phyloP scores from a whole-genome alignment of 73 alveolate species.

The Paramecium tetraurelia region DNA sequence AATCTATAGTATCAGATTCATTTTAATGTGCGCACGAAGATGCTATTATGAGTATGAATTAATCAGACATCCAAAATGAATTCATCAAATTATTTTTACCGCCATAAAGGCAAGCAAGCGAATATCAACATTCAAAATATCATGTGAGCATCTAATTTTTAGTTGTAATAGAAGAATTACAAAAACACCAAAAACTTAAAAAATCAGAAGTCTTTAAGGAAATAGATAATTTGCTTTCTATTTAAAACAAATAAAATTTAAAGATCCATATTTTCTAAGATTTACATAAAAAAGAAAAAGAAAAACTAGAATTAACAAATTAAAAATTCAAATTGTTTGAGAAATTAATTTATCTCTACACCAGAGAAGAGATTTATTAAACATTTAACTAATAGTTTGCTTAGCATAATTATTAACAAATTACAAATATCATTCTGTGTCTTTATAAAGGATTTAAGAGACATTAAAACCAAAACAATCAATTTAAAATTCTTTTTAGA shows the following conservation, averaged over 20 bases:
- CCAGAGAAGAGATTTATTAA: not conserved
- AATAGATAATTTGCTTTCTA: not conserved
- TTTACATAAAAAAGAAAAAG: not conserved
- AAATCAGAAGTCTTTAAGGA: not conserved
- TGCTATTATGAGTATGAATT: not conserved
- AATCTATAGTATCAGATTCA: not conserved
- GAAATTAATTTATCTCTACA: not conserved
- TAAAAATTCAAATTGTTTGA: not conserved
- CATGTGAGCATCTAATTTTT: not conserved
- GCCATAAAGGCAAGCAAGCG: not conserved
- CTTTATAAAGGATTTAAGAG: not conserved
- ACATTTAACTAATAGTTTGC: not conserved
- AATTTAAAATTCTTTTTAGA: not conserved
- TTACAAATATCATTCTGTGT: not conserved
- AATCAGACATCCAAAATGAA: not conserved
- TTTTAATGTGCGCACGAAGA: not conserved
- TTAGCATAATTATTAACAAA: not conserved
- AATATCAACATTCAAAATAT: not conserved
- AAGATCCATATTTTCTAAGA: not conserved
- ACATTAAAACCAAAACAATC: not conserved
- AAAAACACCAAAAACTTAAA: not conserved
- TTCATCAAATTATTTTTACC: not conserved
- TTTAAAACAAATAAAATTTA: not conserved
- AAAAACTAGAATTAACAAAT: not conserved
- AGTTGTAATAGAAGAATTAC: not conserved